Evolutionary conservation across 1,284 basidiomycete species (phyloP), one percentile per base, ranked within the genome.

Genomic region (Uromyces viciae-fabae): DNA sequence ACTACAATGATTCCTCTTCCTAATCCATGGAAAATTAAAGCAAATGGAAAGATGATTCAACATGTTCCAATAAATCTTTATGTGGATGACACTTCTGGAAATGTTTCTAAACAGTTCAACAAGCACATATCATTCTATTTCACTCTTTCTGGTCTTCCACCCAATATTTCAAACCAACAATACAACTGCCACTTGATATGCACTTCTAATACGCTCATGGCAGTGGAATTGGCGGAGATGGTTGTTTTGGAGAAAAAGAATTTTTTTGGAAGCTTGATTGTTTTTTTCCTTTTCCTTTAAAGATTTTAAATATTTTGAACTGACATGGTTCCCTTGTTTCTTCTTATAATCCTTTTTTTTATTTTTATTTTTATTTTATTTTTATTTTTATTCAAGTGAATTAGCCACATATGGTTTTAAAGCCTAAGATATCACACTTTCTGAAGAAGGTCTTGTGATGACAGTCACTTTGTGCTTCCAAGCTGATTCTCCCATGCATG

Each of bases 401-500:
- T 17, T 52, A 9, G 69, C 43, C 19, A 31, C 43, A 3, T 1
- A 49, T 1, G 43, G 69, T 0, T 52, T 49, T n/a, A 19, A 11
- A 8, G 1, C 69, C 3, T 49, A 72, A 43, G 69, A 72, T 28
- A 15, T 19, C 8, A 28, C 19, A 19, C 42, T 72, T 28, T 19
- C n/a, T 0, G 1, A 72, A 43, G n/a, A 49, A 15, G 43, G 25
- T 14, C 49, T 43, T 46, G n/a, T 52, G 1, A 58, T 74, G 38
- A 36, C 25, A 17, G 8, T 74, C 11, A 49, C 56, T 11, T 42
- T 74, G n/a, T 74, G 15, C 25, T 36, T 54, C 8, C 46, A 54
- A 14, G 43, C 17, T 1, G 49, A 74, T 28, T 56, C 49, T 4
- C 49, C 71, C 1, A 74, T 74, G 71, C 71, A 73, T 36, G 71